These are phyloP conservation scores for Tolypocladium cylindrosporum DNA, from an alignment of 2,329 filamentous ascomycete genomes.

Conservation along the genomic window DNA sequence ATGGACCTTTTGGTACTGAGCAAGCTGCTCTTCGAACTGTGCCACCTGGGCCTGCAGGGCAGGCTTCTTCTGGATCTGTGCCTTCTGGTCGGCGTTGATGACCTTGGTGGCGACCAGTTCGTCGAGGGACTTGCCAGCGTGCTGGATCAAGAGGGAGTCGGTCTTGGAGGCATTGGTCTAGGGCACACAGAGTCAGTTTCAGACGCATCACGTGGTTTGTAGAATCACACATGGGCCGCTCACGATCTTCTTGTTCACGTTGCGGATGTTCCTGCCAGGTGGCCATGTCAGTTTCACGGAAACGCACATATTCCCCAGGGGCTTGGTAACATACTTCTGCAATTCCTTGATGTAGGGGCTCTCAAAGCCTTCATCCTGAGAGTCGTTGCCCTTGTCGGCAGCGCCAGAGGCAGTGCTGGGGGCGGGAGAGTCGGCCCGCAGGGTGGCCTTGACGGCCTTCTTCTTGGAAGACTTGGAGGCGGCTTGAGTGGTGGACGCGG, in stretches of 20 bases:
- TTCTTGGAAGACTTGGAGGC: constrained; percentile 63
- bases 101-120: constrained; percentile 61
- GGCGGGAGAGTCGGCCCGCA: constrained; percentile 45
- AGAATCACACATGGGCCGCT: constrained; percentile 23
- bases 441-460: constrained; percentile 43
- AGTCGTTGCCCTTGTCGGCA: constrained; percentile 42
- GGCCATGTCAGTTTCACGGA: neutral
- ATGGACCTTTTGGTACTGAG: constrained; percentile 66
- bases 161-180: constrained; percentile 64
- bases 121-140: constrained; percentile 61
- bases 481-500: constrained; percentile 49
- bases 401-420: constrained; percentile 35
- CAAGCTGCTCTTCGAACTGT: constrained; percentile 64
- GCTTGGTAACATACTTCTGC: constrained; percentile 58
- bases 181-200: neutral
- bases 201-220: neutral
- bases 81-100: constrained; percentile 74
- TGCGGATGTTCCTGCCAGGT: constrained; percentile 68
- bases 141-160: constrained; percentile 57
- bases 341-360: constrained; percentile 79
- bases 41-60: constrained; percentile 56
- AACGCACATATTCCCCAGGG: no score
- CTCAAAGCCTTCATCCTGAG: constrained; percentile 53
- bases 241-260: constrained; percentile 90
- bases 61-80: constrained; percentile 69